Evolutionary conservation across 768 basidiomycete genomes (phyloP), one percentile per base, ranked within the genome.

Genomic region (Leccinum fibrillosum): DNA sequence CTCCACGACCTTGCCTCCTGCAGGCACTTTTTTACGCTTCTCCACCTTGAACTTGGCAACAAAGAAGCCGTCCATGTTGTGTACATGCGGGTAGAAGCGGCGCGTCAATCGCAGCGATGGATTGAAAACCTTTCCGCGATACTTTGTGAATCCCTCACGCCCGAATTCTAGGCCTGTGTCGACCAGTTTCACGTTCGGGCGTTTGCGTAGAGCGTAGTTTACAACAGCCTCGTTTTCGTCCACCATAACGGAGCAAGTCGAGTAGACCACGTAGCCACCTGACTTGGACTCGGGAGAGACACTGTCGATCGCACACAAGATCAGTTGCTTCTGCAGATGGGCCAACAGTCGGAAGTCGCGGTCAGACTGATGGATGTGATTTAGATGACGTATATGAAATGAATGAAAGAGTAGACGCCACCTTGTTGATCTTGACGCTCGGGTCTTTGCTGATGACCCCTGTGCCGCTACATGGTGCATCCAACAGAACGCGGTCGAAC

Each of bases 31-130:
- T 50, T 76, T 69, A 58, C 88, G 81, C 74, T 85, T 91, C 70
- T 86, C 89, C n/a, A 98, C 88, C 74, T 91, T 95, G 82, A 99
- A 92, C 74, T 98, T 98, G 58, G 96, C 96, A 55, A 98, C 95
- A 73, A 83, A 99, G 82, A 99, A 99, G 5, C 97, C 97, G 72
- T 99, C 97, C 95, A 98, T 97, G 75, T 99, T 99, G 76, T 98
- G 95, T 66, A 97, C 94, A 74, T 98, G 95, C 15, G 95, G 92
- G 71, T 94, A 96, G 73, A 94, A 96, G 60, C 97, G 79, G 64
- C 94, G 78, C 19, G 97, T 97, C 62, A 96, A 74, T 61, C 77
- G 80, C 66, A 99, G 71, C 62, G 83, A 89, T 34, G 89, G 80
- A 70, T 86, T 80, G 76, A 98, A 98, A 30, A 75, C 82, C 81